Conservation (phyloP, 2,329 filamentous ascomycete species). For the Pyricularia pennisetigena region DNA sequence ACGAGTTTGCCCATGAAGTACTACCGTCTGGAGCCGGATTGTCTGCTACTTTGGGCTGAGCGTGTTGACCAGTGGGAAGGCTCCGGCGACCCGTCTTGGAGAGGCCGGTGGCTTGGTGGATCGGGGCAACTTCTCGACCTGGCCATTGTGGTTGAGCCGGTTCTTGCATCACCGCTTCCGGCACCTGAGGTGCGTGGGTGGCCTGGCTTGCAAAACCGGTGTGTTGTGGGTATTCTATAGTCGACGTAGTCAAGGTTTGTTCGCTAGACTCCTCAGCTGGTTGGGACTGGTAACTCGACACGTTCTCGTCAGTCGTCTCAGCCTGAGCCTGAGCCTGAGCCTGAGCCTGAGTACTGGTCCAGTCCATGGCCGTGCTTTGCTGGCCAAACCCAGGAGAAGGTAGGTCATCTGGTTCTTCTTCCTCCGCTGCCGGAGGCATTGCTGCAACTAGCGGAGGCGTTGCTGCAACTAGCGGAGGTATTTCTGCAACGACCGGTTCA, state of each 20-base stretch:
- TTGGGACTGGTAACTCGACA: not conserved
- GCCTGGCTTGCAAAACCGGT: not conserved
- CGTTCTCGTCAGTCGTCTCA: not conserved
- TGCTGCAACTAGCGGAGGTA: slow-evolving; percentile 8
- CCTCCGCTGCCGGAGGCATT: slow-evolving; percentile 5
- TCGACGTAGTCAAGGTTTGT: not conserved
- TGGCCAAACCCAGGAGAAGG: slow-evolving; percentile 13
- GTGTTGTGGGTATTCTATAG: not conserved
- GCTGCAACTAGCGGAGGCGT: slow-evolving; percentile 7
- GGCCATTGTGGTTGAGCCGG: not conserved
- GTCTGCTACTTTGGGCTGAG: not conserved
- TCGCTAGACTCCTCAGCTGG: not conserved
- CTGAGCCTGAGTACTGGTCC: too few relatives aligned
- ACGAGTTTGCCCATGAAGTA: not conserved
- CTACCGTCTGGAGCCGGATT: not conserved
- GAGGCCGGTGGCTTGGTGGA: not conserved
- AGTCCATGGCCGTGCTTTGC: not conserved
- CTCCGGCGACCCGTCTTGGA: not conserved
- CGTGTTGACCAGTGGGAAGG: not conserved
- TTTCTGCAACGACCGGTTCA: slow-evolving; percentile 12
- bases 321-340: too few relatives aligned
- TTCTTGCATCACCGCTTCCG: not conserved
- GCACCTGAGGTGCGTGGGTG: not conserved
- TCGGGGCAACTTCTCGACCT: not conserved
- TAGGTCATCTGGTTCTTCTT: slow-evolving; percentile 14